Evolutionary conservation across 2,329 filamentous ascomycete genomes (phyloP).

Genomic region (Gnomoniopsis smithogilvyi): DNA sequence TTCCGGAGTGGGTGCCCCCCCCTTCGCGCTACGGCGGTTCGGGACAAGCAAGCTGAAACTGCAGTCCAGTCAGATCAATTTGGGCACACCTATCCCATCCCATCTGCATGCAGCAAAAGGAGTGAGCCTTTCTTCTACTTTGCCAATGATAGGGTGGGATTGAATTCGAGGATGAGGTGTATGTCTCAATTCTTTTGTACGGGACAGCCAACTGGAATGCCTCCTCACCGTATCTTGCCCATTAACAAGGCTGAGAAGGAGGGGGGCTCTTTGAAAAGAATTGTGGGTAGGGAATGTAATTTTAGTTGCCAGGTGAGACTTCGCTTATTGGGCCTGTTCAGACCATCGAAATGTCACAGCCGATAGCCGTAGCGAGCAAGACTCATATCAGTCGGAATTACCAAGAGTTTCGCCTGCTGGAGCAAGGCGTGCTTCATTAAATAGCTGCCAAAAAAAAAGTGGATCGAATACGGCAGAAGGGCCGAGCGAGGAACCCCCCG

Average conservation of each 20-base stretch:
- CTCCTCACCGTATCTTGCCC: neutral
- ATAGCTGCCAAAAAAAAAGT: neutral
- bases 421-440: neutral
- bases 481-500: neutral
- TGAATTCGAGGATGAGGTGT: neutral
- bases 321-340: neutral
- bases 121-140: neutral
- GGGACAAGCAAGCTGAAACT: constrained; percentile 2
- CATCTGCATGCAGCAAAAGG: neutral
- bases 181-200: neutral
- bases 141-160: neutral
- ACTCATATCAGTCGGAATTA: neutral
- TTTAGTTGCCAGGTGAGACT: neutral
- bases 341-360: neutral
- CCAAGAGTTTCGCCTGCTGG: neutral
- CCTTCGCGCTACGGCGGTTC: neutral
- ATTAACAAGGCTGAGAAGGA: neutral
- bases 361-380: neutral
- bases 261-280: neutral
- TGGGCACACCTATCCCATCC: neutral
- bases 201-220: neutral
- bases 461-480: neutral
- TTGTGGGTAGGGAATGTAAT: neutral
- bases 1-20: neutral
- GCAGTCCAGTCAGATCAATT: neutral